Conservation (phyloP, 768 basidiomycete species). For the Phanerochaete sordida region DNA sequence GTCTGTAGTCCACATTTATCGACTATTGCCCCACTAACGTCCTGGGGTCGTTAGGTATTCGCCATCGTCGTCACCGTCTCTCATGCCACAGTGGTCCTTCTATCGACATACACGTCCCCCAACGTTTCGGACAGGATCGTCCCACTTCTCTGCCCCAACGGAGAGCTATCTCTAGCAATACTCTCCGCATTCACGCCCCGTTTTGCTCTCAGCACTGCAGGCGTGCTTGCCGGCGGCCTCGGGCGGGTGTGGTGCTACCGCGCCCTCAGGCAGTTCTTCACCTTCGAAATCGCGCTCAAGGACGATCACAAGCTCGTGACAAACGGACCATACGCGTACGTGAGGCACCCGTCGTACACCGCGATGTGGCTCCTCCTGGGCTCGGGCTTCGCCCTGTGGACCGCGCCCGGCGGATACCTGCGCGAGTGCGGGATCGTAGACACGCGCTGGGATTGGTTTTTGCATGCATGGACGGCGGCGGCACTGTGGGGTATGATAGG, state of each 20-base stretch:
- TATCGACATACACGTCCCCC: not conserved
- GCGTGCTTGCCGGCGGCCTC: not conserved
- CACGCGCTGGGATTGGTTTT: not conserved
- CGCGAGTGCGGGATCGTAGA: not conserved
- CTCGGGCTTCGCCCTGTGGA: not conserved
- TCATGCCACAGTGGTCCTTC: not conserved
- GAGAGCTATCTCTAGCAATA: not conserved
- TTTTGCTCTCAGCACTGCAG: conserved; percentile 2
- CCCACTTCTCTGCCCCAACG: not conserved
- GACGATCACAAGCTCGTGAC: conserved; percentile 15
- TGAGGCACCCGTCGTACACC: conserved; percentile 20
- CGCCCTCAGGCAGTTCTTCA: conserved; percentile 17
- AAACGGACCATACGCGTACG: conserved; percentile 14
- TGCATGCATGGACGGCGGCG: not conserved
- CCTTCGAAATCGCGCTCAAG: conserved; percentile 11
- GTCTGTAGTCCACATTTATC: too few relatives aligned
- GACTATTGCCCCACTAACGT: too few relatives aligned
- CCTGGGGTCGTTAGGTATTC: too few relatives aligned
- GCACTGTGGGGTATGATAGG: not conserved
- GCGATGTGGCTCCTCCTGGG: conserved; percentile 5
- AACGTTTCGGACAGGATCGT: not conserved
- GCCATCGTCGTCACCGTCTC: too few relatives aligned
- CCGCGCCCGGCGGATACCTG: not conserved
- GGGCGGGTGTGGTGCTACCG: conserved; percentile 11
- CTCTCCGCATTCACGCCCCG: not conserved